Percentiles rank a stretch among this genome's conserved stretches.
These are phyloP conservation scores for Alliaria petiolata DNA, from an alignment of 345 rosid genomes.

Conservation along the genomic window DNA sequence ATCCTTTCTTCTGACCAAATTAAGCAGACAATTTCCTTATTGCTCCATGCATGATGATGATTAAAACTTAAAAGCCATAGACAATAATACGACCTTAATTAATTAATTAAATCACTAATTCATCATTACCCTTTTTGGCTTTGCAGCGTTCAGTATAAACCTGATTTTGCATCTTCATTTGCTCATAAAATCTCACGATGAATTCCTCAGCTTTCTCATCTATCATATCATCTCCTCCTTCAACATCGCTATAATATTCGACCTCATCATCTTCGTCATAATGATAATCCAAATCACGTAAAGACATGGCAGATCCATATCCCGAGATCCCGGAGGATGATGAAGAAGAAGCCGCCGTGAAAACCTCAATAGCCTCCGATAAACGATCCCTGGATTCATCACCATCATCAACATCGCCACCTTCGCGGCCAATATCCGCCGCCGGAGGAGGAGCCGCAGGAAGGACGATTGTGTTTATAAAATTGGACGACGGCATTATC, in stretches of 20 bases:
- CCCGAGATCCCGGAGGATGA: conserved; percentile 25
- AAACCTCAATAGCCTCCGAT: conserved; percentile 23
- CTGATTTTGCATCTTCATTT: conserved; percentile 49
- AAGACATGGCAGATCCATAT: conserved; percentile 48
- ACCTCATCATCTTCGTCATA: conserved; percentile 20
- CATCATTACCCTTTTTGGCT: conserved; percentile 7
- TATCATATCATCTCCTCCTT: conserved; percentile 58
- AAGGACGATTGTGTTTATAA: conserved; percentile 28
- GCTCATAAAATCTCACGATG: conserved; percentile 51
- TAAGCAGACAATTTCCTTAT: neutral
- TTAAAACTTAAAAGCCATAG: too few relatives aligned
- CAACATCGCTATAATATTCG: conserved; percentile 14
- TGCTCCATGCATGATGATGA: conserved; percentile 10
- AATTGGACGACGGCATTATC: conserved; percentile 28
- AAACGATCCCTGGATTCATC: conserved; percentile 4
- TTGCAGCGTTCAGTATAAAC: conserved; percentile 24
- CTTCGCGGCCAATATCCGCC: neutral
- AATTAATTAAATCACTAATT: neutral
- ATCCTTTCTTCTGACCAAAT: neutral
- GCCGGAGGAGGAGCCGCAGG: conserved; percentile 28
- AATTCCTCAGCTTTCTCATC: conserved; percentile 74
- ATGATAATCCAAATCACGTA: conserved; percentile 25
- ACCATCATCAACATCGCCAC: neutral
- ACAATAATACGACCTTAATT: neutral
- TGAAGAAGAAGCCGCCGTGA: conserved; percentile 26